Conservation (phyloP, 805 yeast genomes). For the Teunomyces aglyptinius region DNA sequence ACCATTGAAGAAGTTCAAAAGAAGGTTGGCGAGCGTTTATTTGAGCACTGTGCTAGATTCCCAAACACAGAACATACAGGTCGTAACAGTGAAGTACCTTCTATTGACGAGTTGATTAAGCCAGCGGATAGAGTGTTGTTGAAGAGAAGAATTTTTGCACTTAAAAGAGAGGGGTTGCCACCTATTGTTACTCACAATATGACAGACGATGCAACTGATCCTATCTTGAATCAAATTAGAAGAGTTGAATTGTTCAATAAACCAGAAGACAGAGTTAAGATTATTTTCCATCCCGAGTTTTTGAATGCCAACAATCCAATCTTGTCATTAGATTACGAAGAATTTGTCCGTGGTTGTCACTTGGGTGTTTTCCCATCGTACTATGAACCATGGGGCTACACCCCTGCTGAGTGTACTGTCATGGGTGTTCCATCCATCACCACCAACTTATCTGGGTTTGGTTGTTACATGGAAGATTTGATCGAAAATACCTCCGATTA, state of each 20-base stretch:
- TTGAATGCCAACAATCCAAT: slow-evolving; percentile 93
- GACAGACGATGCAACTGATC: slow-evolving; percentile 89
- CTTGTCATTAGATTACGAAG: slow-evolving; percentile 90
- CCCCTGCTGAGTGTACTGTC: slow-evolving; percentile 99
- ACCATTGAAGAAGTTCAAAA: slow-evolving; percentile 86
- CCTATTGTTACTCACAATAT: slow-evolving; percentile 97
- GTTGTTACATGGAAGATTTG: slow-evolving; percentile 97
- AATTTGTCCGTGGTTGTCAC: slow-evolving; percentile 96
- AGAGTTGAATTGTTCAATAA: slow-evolving; percentile 87
- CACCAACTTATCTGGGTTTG: slow-evolving; percentile 93
- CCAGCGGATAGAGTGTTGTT: slow-evolving; percentile 85
- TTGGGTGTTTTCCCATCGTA: slow-evolving; percentile 97
- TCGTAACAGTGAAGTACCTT: slow-evolving; percentile 55
- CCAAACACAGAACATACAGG: slow-evolving; percentile 32
- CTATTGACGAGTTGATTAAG: slow-evolving; percentile 77
- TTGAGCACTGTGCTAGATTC: slow-evolving; percentile 83
- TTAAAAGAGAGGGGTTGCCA: slow-evolving; percentile 85
- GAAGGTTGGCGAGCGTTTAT: slow-evolving; percentile 79
- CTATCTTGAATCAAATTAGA: slow-evolving; percentile 87
- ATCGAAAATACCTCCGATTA: slow-evolving; percentile 93
- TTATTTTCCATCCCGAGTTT: slow-evolving; percentile 97
- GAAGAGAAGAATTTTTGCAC: slow-evolving; percentile 89
- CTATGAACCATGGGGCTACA: slow-evolving; percentile 99
- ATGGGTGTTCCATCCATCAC: slow-evolving; percentile 99
- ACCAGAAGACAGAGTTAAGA: slow-evolving; percentile 88